Evolutionary conservation across 768 basidiomycete species (phyloP).

Genomic region (Suillus subaureus): DNA sequence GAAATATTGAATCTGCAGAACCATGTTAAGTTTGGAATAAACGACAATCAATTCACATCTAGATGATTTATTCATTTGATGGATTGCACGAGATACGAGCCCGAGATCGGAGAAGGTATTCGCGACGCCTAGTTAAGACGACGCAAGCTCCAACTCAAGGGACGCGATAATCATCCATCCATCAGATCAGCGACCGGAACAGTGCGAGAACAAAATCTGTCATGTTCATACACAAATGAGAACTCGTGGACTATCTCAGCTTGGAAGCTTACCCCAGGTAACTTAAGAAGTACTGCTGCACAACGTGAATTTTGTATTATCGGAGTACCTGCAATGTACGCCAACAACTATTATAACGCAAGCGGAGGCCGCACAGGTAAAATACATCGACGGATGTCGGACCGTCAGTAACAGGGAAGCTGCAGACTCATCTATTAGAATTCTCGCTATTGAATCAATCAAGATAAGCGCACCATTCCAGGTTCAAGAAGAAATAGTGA

Average conservation of each 20-base stretch:
- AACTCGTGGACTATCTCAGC: conserved; percentile 1
- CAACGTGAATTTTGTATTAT: background rate
- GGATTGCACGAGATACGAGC: background rate
- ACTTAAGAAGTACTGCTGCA: background rate
- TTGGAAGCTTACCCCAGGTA: conserved; percentile 3
- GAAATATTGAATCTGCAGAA: background rate
- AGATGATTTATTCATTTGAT: conserved; percentile 1
- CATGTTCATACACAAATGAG: conserved; percentile 2
- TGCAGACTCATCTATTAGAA: background rate
- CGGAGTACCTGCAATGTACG: background rate
- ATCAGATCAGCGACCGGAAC: conserved; percentile 5
- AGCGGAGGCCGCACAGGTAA: background rate
- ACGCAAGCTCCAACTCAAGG: background rate
- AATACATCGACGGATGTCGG: background rate
- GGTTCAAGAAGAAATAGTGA: background rate
- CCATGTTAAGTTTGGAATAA: background rate
- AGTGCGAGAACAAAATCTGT: conserved; percentile 3
- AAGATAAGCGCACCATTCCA: conserved; percentile 8
- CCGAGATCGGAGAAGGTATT: background rate
- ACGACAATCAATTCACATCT: conserved; percentile 4
- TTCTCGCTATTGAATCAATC: background rate
- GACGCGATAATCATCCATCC: background rate
- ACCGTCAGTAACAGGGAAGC: background rate
- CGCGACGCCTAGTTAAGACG: background rate
- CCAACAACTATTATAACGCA: background rate